These are phyloP conservation scores for Alloascoidea africana DNA, from an alignment of 805 yeast genomes.

Conservation along the genomic window DNA sequence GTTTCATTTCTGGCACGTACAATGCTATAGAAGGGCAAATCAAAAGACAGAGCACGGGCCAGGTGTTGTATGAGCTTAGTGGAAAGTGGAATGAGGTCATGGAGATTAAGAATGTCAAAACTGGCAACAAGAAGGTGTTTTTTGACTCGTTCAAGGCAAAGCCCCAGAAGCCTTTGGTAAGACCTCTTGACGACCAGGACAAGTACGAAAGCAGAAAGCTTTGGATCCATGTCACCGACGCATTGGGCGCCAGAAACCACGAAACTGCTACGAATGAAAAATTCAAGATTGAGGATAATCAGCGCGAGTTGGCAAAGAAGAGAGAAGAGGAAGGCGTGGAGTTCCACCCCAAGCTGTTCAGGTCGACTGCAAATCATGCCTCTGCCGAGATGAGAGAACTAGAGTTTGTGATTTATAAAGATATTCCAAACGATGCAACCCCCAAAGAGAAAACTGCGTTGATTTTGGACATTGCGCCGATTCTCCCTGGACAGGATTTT, in stretches of 20 bases:
- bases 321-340: conserved; percentile 68
- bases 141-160: conserved; percentile 44
- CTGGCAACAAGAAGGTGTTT: conserved; percentile 32
- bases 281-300: conserved; percentile 74
- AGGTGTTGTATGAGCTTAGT: conserved; percentile 44
- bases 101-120: conserved; percentile 40
- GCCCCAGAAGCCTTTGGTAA: conserved; percentile 50
- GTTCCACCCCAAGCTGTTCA: conserved; percentile 70
- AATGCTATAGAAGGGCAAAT: conserved; percentile 75
- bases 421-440: conserved; percentile 34
- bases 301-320: conserved; percentile 57
- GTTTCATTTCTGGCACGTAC: conserved; percentile 84
- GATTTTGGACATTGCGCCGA: conserved; percentile 56
- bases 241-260: conserved; percentile 71
- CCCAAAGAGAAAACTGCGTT: conserved; percentile 39
- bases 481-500: conserved; percentile 68
- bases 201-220: conserved; percentile 65
- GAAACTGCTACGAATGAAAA: conserved; percentile 78
- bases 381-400: conserved; percentile 26
- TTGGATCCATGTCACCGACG: conserved; percentile 75
- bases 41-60: conserved; percentile 32
- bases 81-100: conserved; percentile 94
- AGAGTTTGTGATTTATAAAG: conserved; percentile 54
- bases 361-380: no score
- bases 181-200: conserved; percentile 70